A percentile compares a stretch with the other conserved stretches of the same genome.
Conservation (phyloP, 163 green algal genomes). For the Coccomyxa subellipsoidea region DNA sequence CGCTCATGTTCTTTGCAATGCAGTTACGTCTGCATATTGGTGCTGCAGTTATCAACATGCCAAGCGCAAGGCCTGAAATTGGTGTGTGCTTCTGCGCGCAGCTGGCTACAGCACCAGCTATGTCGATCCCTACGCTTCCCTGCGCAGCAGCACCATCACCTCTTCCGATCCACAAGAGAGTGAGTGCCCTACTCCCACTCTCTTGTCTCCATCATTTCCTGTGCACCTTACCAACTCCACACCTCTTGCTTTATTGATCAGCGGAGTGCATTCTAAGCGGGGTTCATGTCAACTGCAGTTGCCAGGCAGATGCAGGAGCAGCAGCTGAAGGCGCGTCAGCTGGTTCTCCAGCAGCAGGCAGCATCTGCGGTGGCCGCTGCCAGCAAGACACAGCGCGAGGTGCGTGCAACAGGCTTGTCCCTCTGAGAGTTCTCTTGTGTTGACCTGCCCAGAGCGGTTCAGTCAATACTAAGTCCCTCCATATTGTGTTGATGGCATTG, state of each 20-base stretch:
- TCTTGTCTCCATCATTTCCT: background rate
- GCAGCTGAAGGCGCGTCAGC: conserved; percentile 73
- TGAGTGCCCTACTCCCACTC: conserved; percentile 6
- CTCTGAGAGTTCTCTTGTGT: background rate
- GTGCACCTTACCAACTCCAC: background rate
- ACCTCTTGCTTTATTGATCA: background rate
- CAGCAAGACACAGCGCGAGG: conserved; percentile 83
- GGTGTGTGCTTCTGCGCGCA: too few relatives aligned
- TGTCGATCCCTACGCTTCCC: conserved; percentile 44
- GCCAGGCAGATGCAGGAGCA: conserved; percentile 77
- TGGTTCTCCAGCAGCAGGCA: conserved; percentile 85
- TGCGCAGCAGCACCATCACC: conserved; percentile 30
- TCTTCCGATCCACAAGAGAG: conserved; percentile 36
- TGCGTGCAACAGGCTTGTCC: conserved; percentile 19
- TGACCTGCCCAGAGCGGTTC: too few relatives aligned
- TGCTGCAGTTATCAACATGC: background rate
- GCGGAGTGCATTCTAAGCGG: too few relatives aligned
- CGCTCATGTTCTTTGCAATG: background rate
- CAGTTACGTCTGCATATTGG: background rate
- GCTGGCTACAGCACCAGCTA: conserved; percentile 37
- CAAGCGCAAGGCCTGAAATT: too few relatives aligned
- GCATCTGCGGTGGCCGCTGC: conserved; percentile 61
- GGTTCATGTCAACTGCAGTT: conserved; percentile 33
- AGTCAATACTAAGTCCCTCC: too few relatives aligned
- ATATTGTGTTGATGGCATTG: too few relatives aligned